A percentile compares a stretch with the other conserved stretches of the same genome.
Conservation (phyloP, 306 rosid species). For the Vigna hirtella region DNA sequence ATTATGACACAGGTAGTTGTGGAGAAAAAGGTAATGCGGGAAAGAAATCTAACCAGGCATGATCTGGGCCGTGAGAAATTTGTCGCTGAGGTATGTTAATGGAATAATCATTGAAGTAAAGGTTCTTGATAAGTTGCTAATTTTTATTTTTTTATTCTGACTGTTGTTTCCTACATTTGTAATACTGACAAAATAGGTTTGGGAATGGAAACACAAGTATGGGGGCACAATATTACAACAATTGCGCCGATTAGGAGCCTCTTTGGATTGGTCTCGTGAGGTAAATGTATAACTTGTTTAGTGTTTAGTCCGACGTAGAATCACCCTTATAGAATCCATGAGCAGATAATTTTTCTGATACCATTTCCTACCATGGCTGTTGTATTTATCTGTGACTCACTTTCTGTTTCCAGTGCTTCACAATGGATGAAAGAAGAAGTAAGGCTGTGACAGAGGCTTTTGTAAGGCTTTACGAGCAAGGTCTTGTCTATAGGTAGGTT, state of each 20-base stretch:
- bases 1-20: constrained; percentile 77
- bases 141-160: constrained; percentile 12
- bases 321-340: neutral
- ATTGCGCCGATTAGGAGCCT: constrained; percentile 88
- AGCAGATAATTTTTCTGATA: constrained; percentile 10
- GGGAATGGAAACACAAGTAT: constrained; percentile 90
- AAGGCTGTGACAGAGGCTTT: constrained; percentile 94
- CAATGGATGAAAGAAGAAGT: constrained; percentile 93
- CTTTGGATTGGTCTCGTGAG: constrained; percentile 99
- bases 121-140: constrained; percentile 21
- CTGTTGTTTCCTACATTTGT: constrained; percentile 26
- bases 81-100: constrained; percentile 71
- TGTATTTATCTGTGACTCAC: constrained; percentile 16
- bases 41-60: constrained; percentile 72
- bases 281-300: constrained; percentile 49
- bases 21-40: constrained; percentile 96
- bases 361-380: constrained; percentile 1
- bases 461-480: constrained; percentile 76
- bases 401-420: constrained; percentile 72
- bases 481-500: constrained; percentile 84
- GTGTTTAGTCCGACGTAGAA: neutral
- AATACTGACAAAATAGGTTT: constrained; percentile 68
- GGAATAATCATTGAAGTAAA: constrained; percentile 10
- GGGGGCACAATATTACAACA: constrained; percentile 89
- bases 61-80: constrained; percentile 87